Base-by-base conservation (phyloP, 2,329 filamentous ascomycete species). In the Aspergillus novoparasiticus region DNA sequence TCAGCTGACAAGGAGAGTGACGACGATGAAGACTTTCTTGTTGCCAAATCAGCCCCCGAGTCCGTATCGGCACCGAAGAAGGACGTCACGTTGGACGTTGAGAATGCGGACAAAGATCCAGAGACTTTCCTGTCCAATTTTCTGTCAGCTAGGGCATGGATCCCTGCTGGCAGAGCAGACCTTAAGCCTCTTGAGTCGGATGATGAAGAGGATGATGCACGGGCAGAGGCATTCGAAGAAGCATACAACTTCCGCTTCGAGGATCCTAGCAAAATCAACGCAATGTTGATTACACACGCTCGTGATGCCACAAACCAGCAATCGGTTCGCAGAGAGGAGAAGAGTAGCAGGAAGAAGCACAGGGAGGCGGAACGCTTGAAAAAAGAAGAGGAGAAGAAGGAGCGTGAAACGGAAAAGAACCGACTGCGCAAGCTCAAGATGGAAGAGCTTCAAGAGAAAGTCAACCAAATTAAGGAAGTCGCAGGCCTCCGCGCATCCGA, bases 201-300 rank as follows among this genome's bases (percentile, higher is more conserved):
- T 69, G 93, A 97, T 58, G 92, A 88, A n/a, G 86, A 88, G 8
- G 86, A 92, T 50, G 87, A 91, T 34, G 85, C 86, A 32, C 85
- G 87, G 53, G 94, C 94, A 30, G 94, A 98, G 51, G 88, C 90
- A 64, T 96, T 94, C 72, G 95, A 99, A 80, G 86, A 91, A 68
- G 94, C 94, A 5, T 99, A 97, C 81, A 99, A 99, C 80, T 81
- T 97, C 79, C 90, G 95, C 39, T 99, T 99, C 73, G 95, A 99
- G 76, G 92, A 98, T 71, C 93, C 95, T 0, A 86, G 86, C 64
- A 93, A 92, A 74, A 89, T 92, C 71, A 97, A 97, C 74, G 93
- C 97, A 78, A 89, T 91, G 57, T 83, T 99, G 36, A 89, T 90
- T 72, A 93, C 94, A 6, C 96, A 97, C 79, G 90, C 94, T 61